phyloP scores from a whole-genome alignment of 345 rosid species.

The Hibiscus tridactylites region DNA sequence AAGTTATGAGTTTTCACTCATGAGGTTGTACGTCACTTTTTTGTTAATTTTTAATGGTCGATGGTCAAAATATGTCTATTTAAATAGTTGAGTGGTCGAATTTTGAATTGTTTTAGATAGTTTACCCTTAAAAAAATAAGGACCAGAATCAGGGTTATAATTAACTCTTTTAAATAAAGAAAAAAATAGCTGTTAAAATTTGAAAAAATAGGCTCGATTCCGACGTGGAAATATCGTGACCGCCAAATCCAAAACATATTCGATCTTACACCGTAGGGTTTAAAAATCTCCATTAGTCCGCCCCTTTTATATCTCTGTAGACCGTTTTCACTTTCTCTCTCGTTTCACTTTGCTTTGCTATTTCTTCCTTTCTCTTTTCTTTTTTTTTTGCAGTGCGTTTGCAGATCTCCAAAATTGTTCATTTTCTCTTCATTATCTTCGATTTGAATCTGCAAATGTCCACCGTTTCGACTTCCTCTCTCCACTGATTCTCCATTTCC shows the following conservation, averaged over 20 bases:
- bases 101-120: too few relatives aligned
- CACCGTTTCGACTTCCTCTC: conserved; percentile 10
- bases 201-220: conserved; percentile 23
- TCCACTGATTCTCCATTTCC: conserved; percentile 4
- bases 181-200: background rate
- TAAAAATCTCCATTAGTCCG: conserved; percentile 37
- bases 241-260: conserved; percentile 16
- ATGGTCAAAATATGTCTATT: too few relatives aligned
- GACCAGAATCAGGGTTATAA: too few relatives aligned
- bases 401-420: conserved; percentile 12
- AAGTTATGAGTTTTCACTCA: too few relatives aligned
- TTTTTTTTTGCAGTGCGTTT: conserved; percentile 8
- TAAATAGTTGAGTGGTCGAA: too few relatives aligned
- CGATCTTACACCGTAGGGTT: conserved; percentile 42
- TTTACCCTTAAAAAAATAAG: too few relatives aligned
- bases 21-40: too few relatives aligned
- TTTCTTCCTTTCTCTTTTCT: background rate
- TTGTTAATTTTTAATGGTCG: too few relatives aligned
- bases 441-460: conserved; percentile 36
- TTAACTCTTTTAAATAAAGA: background rate
- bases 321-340: conserved; percentile 34
- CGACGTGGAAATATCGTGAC: conserved; percentile 16
- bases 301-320: conserved; percentile 33
- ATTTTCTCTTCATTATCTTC: conserved; percentile 4
- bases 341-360: background rate